Evolutionary conservation across 208 protist genomes (phyloP), one percentile per base, ranked within the genome.

Genomic region (Herpetomonas tarakana): DNA sequence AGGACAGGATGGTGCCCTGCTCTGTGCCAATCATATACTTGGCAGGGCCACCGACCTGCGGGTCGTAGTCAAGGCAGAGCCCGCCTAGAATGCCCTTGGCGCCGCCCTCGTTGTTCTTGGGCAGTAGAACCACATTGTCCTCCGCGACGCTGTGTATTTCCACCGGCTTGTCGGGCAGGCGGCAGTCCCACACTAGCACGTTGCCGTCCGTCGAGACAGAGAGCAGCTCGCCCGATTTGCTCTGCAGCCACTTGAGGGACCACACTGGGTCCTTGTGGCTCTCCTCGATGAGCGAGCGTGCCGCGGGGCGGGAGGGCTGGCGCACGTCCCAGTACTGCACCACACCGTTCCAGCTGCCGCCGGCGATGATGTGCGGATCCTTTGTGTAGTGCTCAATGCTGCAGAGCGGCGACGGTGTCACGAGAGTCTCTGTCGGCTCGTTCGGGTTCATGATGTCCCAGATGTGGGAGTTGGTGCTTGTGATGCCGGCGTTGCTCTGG

Each of bases 1-100:
- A 95, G 11, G 86, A 92, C 4, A 98, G 76, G 54, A 98, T 87
- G 11, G 81, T 90, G 56, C 97, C 97, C 68, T 98, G 91, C 81
- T 98, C 97, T 11, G 95, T 98, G 57, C 97, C 97, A 57, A 98
- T 94, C 83, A 99, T 97, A 83, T 98, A 99, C 78, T 98, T 98
- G 21, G 93, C 86, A 22, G 97, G 93, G 12, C 90, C 92, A 58
- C 86, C 94, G 7, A 92, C 86, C 72, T 91, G 88, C 22, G 89
- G 87, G 60, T 98, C 97, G 81, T 98, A 99, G 65, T 98, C 93
- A 24, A 98, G 63, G 62, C 87, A 96, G 22, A 98, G 78, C 14
- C 94, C 96, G 26, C 96, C 96, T 18, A 98, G 75, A 9, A 97
- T 59, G 28, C 85, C 85, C 51, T 92, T 90, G 7, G 86, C 78